Base-by-base conservation (phyloP, 306 rosid genomes). In the Fragaria iinumae region DNA sequence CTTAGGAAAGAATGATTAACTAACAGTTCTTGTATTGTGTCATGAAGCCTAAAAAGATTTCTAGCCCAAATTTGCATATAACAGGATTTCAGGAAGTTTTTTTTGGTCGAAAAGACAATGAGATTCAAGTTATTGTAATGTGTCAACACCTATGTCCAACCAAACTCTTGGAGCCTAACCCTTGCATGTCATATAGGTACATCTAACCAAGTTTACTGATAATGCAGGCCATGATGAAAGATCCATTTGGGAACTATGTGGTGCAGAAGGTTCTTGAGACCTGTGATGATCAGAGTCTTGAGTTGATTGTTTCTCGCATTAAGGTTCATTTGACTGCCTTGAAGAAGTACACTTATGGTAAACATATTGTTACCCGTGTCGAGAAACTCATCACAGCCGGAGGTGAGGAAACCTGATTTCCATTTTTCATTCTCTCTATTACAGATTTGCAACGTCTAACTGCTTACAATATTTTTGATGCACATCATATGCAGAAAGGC, bases 191-290 rank as follows among this genome's bases (percentile, higher is more conserved):
- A 11, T 60, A 29, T 62, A 13, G 41, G 18, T 29, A 14, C 20
- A 1, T 60, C 64, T 60, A 27, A 84, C 75, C 34, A 47, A 63
- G 48, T 11, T 63, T 81, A 64, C 43, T 32, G 12, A 75, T 81
- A 72, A 75, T 77, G 86, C 88, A 95, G 99, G 93, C 91, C 48
- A 95, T 95, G 98, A 95, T 95, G 99, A 95, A 95, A 78, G 98
- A 95, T 84, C 99, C 96, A 13, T 95, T 91, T 77, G 99, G 97
- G 74, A 95, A 95, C 85, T 95, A 95, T 56, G 97, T 95, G 71
- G 97, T 95, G 77, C 97, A 95, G 64, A 95, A 92, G 88, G 97
- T 95, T 85, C 96, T 92, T 0, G 99, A 95, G 87, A 92, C 96
- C 20, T 95, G 99, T 63, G 91, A 91, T 73, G 96, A 89, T 82